Base-by-base conservation (phyloP, 495 filamentous ascomycete genomes). In the Penicillium angulare region DNA sequence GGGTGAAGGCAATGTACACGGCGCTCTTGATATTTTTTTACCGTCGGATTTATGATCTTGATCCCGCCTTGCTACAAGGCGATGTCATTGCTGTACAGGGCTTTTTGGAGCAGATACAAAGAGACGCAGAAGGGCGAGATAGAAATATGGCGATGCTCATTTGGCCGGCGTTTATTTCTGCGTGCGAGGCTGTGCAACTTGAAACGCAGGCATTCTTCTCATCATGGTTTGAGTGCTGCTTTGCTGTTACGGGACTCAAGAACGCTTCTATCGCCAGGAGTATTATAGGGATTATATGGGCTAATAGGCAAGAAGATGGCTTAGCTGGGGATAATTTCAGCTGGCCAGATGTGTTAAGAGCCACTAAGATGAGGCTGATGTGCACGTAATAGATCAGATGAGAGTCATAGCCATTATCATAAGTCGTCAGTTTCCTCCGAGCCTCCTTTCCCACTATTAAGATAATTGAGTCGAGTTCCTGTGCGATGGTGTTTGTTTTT, bases 151-250 rank as follows among this genome's bases (percentile, higher is more conserved):
- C 52, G 5, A 52, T 52, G 4, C 43, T 61, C 3, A 61, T 61
- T 13, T 64, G 61, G 57, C 61, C 54, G 0, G 52, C 52, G 1
- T 64, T 64, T n/a, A 57, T 64, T 22, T 46, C 61, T 9, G 61
- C 57, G 2, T 64, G 57, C 36, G 57, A 64, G 21, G 53, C 55
- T 2, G 46, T 58, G 1, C 17, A 40, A 4, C 15, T 39, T 0
- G 49, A 58, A 7, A 36, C 53, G 5, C 52, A 64, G 29, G 8
- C 2, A 0, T 56, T 53, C 41, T 61, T 64, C 12, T 50, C 51
- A 1, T 47, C 27, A 0, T 56, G 57, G 58, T 56, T 64, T 40
- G 58, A 61, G 18, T 16, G n/a, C 10, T 59, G 47, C 18, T 57
- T 43, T 40, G 24, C 38, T 20, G 35, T 13, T 3, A 61, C 55